Conservation (phyloP, 495 filamentous ascomycete genomes). For the Friedmanniomyces simplex region DNA sequence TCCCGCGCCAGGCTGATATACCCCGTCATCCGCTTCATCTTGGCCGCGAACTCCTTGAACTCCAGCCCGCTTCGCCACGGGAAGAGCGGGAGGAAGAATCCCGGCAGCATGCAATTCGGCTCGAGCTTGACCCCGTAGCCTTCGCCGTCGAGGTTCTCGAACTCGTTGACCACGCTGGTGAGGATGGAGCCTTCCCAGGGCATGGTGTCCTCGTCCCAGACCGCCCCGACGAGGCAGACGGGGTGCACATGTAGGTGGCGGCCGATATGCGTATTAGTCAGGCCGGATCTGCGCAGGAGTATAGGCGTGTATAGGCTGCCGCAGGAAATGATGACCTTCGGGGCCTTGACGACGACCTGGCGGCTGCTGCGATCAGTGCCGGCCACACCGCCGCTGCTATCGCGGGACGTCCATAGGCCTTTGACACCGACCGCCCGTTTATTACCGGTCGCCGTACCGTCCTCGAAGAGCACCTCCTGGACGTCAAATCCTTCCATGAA, state of each 20-base stretch:
- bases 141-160: conserved; percentile 70
- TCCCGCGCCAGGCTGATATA: conserved; percentile 66
- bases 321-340: conserved; percentile 66
- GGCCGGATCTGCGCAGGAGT: conserved; percentile 61
- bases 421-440: conserved; percentile 55
- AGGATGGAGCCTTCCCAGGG: conserved; percentile 75
- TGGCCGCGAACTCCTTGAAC: conserved; percentile 54
- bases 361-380: conserved; percentile 40
- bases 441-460: conserved; percentile 34
- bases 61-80: conserved; percentile 54
- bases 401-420: conserved; percentile 64
- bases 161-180: conserved; percentile 63
- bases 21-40: conserved; percentile 50
- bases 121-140: conserved; percentile 82
- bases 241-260: conserved; percentile 76
- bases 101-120: conserved; percentile 55
- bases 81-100: conserved; percentile 44
- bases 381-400: conserved; percentile 46
- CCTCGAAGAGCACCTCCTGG: conserved; percentile 56
- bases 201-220: conserved; percentile 53
- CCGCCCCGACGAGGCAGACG: conserved; percentile 46
- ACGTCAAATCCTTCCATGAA: conserved; percentile 73
- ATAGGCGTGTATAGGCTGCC: conserved; percentile 68
- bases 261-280: conserved; percentile 73
- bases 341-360: conserved; percentile 62